Evolutionary conservation across 2,329 filamentous ascomycete species (phyloP).

Genomic region (Ambrosiella cleistominuta): DNA sequence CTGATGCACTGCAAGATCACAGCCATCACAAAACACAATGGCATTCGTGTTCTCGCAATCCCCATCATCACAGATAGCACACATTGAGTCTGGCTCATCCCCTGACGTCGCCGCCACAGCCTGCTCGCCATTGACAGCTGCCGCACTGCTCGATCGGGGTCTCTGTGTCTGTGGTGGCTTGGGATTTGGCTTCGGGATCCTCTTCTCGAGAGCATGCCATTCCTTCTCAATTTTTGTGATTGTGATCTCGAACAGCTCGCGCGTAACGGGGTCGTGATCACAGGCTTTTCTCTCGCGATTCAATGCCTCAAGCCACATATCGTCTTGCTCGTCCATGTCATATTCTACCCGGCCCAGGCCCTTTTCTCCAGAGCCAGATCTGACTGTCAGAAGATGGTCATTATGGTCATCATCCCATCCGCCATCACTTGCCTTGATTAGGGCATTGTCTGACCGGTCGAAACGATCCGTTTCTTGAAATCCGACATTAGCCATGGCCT

Average conservation of each 20-base stretch:
- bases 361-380: conserved; percentile 19
- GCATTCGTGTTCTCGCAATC: conserved; percentile 98
- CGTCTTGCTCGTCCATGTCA: conserved; percentile 98
- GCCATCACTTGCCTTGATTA: conserved; percentile 46
- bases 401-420: conserved; percentile 38
- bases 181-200: conserved; percentile 91
- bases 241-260: conserved; percentile 89
- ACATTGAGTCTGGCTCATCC: conserved; percentile 94
- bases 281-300: conserved; percentile 60
- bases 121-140: conserved; percentile 86
- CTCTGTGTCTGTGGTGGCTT: conserved; percentile 91
- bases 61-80: conserved; percentile 95
- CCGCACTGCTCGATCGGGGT: conserved; percentile 81
- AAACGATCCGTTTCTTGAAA: conserved; percentile 93
- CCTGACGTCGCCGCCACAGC: conserved; percentile 35
- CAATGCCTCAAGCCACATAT: conserved; percentile 79
- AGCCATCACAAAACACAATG: conserved; percentile 97
- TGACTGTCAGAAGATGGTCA: conserved; percentile 13
- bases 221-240: conserved; percentile 99
- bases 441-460: conserved; percentile 53
- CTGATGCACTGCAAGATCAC: conserved; percentile 92
- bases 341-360: conserved; percentile 77
- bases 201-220: conserved; percentile 89
- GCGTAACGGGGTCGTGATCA: conserved; percentile 67
- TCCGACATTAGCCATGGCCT: conserved; percentile 86